Evolutionary conservation across 1,284 basidiomycete species (phyloP), one percentile per base, ranked within the genome.

Genomic region (Papiliotrema laurentii): DNA sequence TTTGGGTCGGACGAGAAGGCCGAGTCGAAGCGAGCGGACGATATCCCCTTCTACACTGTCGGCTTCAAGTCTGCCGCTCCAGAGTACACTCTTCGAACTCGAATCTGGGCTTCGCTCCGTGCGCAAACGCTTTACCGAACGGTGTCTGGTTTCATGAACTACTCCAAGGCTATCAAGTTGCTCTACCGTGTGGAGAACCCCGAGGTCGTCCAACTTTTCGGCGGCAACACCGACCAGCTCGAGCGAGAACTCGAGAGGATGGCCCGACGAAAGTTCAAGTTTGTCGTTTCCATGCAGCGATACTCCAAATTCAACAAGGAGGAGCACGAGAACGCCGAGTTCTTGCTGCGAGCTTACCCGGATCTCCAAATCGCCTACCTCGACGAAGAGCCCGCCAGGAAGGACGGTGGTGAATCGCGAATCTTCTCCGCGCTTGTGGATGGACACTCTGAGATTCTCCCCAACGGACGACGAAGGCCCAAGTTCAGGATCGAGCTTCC

Each of bases 61-160:
- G 94, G 96, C 58, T 98, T 98, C 86, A 97, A 97, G 81, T 94
- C 88, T 50, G 91, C 93, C 19, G 91, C 93, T 4, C 94, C 94
- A 21, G 94, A 98, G 75, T 98, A 96, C 75, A 98, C 94, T 0
- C 82, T 98, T 26, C 91, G 94, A 58, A 98, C 96, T 14, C 87
- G 94, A 75, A 98, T 98, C 66, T 98, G 94, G 94, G 93, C 94
- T 10, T 97, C 93, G 25, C 81, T 98, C 14, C 89, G 94, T 53
- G 94, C 94, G 19, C 96, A 98, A 78, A 98, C 96, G 3, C 83
- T 98, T 28, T 98, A 98, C 75, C 86, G 96, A 61, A 98, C 94
- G 19, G 93, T 98, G 16, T 97, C 96, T 40, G 96, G 94, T 45
- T 97, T 98, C 86, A 98, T 98, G 96, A 98, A 98, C 79, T 98